Percentiles rank a stretch among this genome's conserved stretches.
phyloP scores from a whole-genome alignment of 331 rosid genomes.

The Prunus yedoensis region DNA sequence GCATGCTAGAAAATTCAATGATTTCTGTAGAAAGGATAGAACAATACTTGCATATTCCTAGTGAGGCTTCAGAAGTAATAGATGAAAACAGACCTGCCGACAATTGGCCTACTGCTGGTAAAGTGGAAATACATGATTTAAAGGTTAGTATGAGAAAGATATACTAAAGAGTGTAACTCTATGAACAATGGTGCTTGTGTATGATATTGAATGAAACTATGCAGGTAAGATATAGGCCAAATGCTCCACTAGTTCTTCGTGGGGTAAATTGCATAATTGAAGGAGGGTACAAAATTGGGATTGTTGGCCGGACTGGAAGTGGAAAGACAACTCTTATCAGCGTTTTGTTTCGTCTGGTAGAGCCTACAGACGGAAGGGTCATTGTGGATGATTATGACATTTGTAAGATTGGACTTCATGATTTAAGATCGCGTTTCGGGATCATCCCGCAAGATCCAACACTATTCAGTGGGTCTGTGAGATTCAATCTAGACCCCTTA shows the following conservation, averaged over 20 bases:
- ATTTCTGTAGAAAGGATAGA: constrained; percentile 35
- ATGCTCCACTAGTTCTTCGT: constrained; percentile 27
- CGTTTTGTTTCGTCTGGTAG: constrained; percentile 31
- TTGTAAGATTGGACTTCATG: constrained; percentile 29
- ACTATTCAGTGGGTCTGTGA: constrained; percentile 33
- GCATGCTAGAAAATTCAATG: constrained; percentile 22
- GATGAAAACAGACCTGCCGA: constrained; percentile 19
- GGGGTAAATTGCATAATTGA: constrained; percentile 29
- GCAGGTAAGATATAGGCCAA: constrained; percentile 33
- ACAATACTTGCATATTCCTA: constrained; percentile 38
- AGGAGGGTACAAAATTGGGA: constrained; percentile 37
- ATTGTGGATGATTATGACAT: constrained; percentile 31
- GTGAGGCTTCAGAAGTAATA: constrained; percentile 24
- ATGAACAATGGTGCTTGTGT: not conserved
- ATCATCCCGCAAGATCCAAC: constrained; percentile 40
- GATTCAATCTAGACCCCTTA: constrained; percentile 37
- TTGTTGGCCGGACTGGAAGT: constrained; percentile 44
- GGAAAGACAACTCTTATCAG: constrained; percentile 42
- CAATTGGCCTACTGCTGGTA: constrained; percentile 27
- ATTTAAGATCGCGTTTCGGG: constrained; percentile 30
- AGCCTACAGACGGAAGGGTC: constrained; percentile 30
- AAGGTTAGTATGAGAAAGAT: constrained; percentile 23
- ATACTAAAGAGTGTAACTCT: not conserved
- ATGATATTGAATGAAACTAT: not conserved
- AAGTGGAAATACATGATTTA: constrained; percentile 27